These are phyloP conservation scores for Actinomortierella wolfii DNA, from an alignment of 371 early-diverging fungal genomes.

Conservation along the genomic window DNA sequence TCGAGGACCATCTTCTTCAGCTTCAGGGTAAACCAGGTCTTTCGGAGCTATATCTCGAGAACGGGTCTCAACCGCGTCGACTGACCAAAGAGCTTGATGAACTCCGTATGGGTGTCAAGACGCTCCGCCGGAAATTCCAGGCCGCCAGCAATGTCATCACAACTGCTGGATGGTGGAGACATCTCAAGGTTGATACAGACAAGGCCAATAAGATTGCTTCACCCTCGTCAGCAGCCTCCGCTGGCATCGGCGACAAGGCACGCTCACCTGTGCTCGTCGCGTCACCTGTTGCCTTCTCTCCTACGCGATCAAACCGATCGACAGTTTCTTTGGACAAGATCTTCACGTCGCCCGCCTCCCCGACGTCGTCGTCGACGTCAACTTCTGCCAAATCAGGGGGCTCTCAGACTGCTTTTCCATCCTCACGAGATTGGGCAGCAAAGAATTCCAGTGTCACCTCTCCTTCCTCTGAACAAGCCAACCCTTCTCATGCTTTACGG, in stretches of 20 bases:
- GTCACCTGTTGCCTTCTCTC: not conserved
- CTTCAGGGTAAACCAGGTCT: conserved; percentile 45
- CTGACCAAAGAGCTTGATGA: conserved; percentile 32
- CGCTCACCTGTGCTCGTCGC: not conserved
- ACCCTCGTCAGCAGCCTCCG: not conserved
- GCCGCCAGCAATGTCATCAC: conserved; percentile 30
- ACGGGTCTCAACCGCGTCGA: conserved; percentile 21
- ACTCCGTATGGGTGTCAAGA: conserved; percentile 46
- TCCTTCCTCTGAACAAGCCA: conserved; percentile 18
- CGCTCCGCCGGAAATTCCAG: conserved; percentile 38
- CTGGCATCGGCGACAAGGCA: not conserved
- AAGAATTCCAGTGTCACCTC: conserved; percentile 12
- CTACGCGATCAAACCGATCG: not conserved
- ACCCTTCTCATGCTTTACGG: conserved; percentile 26
- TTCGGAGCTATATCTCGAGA: conserved; percentile 20
- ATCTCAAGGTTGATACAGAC: conserved; percentile 17
- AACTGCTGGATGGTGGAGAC: conserved; percentile 44
- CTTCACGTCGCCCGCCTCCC: conserved; percentile 25
- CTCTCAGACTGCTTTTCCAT: conserved; percentile 8
- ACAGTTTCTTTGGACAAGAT: conserved; percentile 10
- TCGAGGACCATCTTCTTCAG: conserved; percentile 33
- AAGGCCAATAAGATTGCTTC: conserved; percentile 5
- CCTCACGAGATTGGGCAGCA: conserved; percentile 2
- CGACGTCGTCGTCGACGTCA: conserved; percentile 19
- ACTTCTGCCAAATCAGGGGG: conserved; percentile 19